phyloP scores from a whole-genome alignment of 129 eudicot species.

The Lactuca sativa region DNA sequence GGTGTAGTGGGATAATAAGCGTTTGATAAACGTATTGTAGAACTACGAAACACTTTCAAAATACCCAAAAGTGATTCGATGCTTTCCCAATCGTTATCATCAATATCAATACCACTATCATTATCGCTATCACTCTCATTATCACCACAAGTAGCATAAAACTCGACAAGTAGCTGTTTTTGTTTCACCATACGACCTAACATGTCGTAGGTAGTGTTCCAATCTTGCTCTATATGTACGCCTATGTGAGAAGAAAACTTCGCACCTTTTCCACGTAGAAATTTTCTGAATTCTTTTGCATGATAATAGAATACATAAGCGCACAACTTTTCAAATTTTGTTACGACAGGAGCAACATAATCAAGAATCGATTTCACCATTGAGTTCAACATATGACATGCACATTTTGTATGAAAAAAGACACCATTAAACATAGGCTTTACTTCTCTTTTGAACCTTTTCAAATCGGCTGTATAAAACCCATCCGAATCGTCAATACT shows the following conservation, averaged over 20 bases:
- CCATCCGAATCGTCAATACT: constrained; percentile 10
- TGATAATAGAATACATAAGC: not conserved
- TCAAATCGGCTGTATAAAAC: not conserved
- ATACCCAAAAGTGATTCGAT: constrained; percentile 26
- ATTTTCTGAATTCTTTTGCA: not conserved
- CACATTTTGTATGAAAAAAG: constrained; percentile 6
- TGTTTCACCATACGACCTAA: not conserved
- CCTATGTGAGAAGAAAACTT: not conserved
- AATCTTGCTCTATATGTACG: not conserved
- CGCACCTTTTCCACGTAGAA: not conserved
- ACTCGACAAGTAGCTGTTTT: not conserved
- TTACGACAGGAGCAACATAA: not conserved
- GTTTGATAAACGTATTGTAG: not conserved
- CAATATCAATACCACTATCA: not conserved
- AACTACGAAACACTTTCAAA: constrained; percentile 14
- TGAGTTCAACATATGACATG: not conserved
- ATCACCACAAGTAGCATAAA: not conserved
- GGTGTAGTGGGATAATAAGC: constrained; percentile 3
- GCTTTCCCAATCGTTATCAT: constrained; percentile 13
- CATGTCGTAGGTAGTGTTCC: constrained; percentile 15
- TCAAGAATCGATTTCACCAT: constrained; percentile 19
- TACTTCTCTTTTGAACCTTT: not conserved
- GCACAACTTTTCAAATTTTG: constrained; percentile 5
- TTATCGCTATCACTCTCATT: not conserved
- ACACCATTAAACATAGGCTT: constrained; percentile 3